Evolutionary conservation across 2,329 filamentous ascomycete genomes (phyloP).

Genomic region (Neospermospora avenae): DNA sequence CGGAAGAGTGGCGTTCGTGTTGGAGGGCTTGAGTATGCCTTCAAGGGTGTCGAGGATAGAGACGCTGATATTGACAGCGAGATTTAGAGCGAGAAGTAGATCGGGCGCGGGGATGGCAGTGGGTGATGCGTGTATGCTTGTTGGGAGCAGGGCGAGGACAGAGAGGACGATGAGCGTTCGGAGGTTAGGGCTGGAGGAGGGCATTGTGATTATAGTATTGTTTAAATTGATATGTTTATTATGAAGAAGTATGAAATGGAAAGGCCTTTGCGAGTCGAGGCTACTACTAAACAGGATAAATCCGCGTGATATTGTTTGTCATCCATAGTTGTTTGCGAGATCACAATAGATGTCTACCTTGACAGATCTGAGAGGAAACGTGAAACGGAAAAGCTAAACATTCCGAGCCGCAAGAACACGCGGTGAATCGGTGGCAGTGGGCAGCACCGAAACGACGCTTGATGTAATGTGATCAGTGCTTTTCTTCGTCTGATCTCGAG

Average conservation of each 20-base stretch:
- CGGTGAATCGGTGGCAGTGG: background rate
- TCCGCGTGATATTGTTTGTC: background rate
- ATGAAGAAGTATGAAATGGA: no score
- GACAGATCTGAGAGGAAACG: background rate
- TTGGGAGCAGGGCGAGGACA: background rate
- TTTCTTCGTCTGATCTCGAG: no score
- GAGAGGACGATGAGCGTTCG: background rate
- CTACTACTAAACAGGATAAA: no score
- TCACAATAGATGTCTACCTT: background rate
- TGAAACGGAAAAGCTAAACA: conserved; percentile 1
- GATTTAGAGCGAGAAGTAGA: background rate
- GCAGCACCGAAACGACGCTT: no score
- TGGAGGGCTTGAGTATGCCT: background rate
- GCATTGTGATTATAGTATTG: background rate
- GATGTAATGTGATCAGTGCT: no score
- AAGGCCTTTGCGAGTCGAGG: no score
- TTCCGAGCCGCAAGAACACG: background rate
- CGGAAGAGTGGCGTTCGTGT: background rate
- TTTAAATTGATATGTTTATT: background rate
- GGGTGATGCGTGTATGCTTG: background rate
- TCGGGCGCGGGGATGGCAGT: background rate
- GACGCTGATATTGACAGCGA: background rate
- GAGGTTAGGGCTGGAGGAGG: background rate
- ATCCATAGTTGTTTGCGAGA: background rate
- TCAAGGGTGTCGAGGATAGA: background rate